phyloP scores from a whole-genome alignment of 2,329 filamentous ascomycete genomes.

The Penicillium janthinellum region DNA sequence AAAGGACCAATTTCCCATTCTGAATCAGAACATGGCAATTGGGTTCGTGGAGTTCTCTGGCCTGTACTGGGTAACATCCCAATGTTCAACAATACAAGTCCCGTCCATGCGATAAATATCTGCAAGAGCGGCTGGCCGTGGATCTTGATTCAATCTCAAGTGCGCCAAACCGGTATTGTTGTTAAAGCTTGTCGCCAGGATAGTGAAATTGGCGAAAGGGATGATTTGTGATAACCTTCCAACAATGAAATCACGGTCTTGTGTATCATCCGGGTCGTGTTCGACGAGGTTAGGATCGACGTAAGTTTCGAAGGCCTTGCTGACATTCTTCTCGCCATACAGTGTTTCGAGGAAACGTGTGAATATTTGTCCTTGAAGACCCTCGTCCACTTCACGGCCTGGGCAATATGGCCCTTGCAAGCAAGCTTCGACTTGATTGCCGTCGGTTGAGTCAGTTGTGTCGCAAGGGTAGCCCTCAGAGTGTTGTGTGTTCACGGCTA shows the following conservation, averaged over 20 bases:
- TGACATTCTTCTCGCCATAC: neutral
- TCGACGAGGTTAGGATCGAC: neutral
- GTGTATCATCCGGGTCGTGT: neutral
- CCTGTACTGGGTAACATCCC: neutral
- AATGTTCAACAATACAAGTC: neutral
- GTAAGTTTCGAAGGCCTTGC: neutral
- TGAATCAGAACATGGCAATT: neutral
- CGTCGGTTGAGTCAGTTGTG: neutral
- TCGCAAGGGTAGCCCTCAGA: too few relatives aligned
- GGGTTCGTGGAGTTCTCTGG: neutral
- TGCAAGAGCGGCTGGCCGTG: neutral
- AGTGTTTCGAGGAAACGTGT: neutral
- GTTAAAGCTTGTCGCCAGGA: neutral
- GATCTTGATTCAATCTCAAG: neutral
- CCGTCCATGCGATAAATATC: neutral
- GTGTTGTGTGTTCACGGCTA: too few relatives aligned
- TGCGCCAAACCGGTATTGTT: neutral
- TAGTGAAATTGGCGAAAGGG: neutral
- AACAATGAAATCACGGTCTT: neutral
- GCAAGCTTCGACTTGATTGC: neutral
- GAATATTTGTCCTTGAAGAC: neutral
- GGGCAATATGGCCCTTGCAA: neutral
- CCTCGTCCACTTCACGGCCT: neutral
- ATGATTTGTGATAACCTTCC: neutral
- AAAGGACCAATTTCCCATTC: neutral